These are phyloP conservation scores for Ustilago sp. DNA, from an alignment of 1,284 basidiomycete species.

Conservation along the genomic window DNA sequence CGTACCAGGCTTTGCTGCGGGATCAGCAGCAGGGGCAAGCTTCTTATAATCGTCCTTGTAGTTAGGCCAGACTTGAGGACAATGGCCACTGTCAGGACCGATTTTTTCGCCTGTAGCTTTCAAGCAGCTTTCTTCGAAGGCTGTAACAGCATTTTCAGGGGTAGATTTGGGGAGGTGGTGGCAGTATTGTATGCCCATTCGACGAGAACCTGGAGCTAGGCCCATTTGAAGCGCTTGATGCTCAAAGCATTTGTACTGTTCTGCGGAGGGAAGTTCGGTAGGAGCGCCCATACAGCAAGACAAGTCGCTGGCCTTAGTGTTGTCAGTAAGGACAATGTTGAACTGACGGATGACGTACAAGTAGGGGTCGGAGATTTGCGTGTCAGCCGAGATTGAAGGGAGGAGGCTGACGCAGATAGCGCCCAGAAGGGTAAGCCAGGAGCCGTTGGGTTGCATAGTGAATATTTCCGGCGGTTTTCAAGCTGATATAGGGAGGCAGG, in stretches of 20 bases:
- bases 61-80: slow-evolving; percentile 38
- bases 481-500: background rate
- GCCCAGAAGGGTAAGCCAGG: slow-evolving; percentile 29
- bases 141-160: background rate
- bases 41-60: slow-evolving; percentile 27
- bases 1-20: background rate
- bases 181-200: slow-evolving; percentile 30
- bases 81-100: slow-evolving; percentile 18
- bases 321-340: slow-evolving; percentile 44
- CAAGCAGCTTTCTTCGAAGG: slow-evolving; percentile 18
- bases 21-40: slow-evolving; percentile 6
- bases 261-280: background rate
- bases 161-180: slow-evolving; percentile 10
- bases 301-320: slow-evolving; percentile 36
- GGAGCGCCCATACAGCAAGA: slow-evolving; percentile 30
- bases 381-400: slow-evolving; percentile 5
- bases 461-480: background rate
- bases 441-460: slow-evolving; percentile 17
- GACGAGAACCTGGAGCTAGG: slow-evolving; percentile 13
- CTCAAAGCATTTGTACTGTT: slow-evolving; percentile 15
- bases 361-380: slow-evolving; percentile 32
- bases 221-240: slow-evolving; percentile 17
- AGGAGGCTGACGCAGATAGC: slow-evolving; percentile 14
- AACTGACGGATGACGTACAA: slow-evolving; percentile 16
- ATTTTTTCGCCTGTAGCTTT: slow-evolving; percentile 1